A percentile compares a stretch with the other conserved stretches of the same genome.
phyloP scores from a whole-genome alignment of 768 basidiomycete species.

The Kwoniella bestiolae region DNA sequence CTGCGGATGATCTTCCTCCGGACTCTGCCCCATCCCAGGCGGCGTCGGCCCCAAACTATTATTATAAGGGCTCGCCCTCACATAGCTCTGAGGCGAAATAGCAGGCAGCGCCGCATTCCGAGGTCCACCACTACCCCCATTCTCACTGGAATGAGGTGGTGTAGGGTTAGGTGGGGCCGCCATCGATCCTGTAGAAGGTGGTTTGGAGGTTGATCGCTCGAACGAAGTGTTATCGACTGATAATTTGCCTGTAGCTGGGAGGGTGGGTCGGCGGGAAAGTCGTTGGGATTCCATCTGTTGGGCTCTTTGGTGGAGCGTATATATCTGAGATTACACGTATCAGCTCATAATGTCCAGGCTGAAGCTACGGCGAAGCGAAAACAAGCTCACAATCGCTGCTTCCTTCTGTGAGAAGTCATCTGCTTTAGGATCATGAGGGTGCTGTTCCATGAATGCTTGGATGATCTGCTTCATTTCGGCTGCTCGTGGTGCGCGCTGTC shows the following conservation, averaged over 20 bases:
- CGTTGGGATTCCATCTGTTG: slow-evolving; percentile 34
- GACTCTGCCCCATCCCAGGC: slow-evolving; percentile 24
- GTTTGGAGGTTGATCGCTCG: slow-evolving; percentile 26
- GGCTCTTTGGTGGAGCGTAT: slow-evolving; percentile 49
- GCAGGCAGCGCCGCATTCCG: slow-evolving; percentile 9
- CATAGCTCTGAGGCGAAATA: slow-evolving; percentile 17
- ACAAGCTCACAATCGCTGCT: slow-evolving; percentile 45
- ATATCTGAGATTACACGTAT: slow-evolving; percentile 28
- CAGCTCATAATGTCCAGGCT: neutral
- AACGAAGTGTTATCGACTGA: slow-evolving; percentile 38
- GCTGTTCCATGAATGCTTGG: slow-evolving; percentile 51
- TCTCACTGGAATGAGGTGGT: slow-evolving; percentile 11
- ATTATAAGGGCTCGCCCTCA: slow-evolving; percentile 2
- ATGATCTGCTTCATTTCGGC: slow-evolving; percentile 53
- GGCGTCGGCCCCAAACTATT: slow-evolving; percentile 16
- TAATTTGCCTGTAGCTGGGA: neutral
- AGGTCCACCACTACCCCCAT: neutral
- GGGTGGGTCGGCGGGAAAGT: slow-evolving; percentile 9
- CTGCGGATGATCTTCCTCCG: slow-evolving; percentile 54
- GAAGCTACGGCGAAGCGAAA: too few species aligned
- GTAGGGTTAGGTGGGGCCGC: slow-evolving; percentile 18
- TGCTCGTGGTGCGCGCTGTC: slow-evolving; percentile 42
- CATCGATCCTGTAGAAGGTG: slow-evolving; percentile 5
- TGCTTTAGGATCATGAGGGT: slow-evolving; percentile 45
- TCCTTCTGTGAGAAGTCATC: slow-evolving; percentile 56